Evolutionary conservation across 208 protist genomes (phyloP).

Genomic region (Leishmania tropica): DNA sequence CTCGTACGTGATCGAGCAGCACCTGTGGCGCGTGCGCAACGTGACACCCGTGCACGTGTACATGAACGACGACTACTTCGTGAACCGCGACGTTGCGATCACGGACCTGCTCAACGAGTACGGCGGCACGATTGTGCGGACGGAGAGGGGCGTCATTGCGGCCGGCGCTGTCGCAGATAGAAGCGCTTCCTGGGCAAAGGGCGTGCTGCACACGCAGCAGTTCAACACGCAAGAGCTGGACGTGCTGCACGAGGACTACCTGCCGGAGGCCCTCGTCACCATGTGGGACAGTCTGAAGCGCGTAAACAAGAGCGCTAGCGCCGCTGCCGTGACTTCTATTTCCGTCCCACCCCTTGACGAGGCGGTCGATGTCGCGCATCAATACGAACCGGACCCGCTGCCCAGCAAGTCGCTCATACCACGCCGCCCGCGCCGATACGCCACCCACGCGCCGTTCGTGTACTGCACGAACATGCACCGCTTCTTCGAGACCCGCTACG

Average conservation of each 20-base stretch:
- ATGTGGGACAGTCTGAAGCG: slow-evolving; percentile 14
- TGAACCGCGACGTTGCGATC: slow-evolving; percentile 58
- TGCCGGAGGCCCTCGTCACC: slow-evolving; percentile 2
- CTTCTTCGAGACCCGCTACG: slow-evolving; percentile 41
- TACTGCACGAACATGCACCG: slow-evolving; percentile 69
- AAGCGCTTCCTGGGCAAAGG: slow-evolving; percentile 29
- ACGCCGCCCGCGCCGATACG: slow-evolving; percentile 28
- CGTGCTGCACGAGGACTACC: slow-evolving; percentile 25
- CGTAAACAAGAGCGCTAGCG: neutral
- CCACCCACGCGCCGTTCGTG: slow-evolving; percentile 68
- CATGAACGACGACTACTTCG: slow-evolving; percentile 83
- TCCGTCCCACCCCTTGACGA: neutral
- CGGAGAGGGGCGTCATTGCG: slow-evolving; percentile 14
- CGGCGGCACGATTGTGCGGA: slow-evolving; percentile 62
- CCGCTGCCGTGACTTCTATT: neutral
- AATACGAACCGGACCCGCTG: slow-evolving; percentile 1
- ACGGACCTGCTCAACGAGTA: slow-evolving; percentile 64
- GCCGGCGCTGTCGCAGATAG: neutral
- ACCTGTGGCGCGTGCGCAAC: slow-evolving; percentile 63
- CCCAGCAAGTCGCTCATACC: neutral
- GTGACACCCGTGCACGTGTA: slow-evolving; percentile 58
- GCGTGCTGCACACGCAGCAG: slow-evolving; percentile 42
- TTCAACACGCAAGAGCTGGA: slow-evolving; percentile 63
- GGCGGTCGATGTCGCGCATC: slow-evolving; percentile 2
- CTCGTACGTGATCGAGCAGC: slow-evolving; percentile 58